A percentile compares a stretch with the other conserved stretches of the same genome.
phyloP scores from a whole-genome alignment of 345 rosid species.

The Aurinia saxatilis region DNA sequence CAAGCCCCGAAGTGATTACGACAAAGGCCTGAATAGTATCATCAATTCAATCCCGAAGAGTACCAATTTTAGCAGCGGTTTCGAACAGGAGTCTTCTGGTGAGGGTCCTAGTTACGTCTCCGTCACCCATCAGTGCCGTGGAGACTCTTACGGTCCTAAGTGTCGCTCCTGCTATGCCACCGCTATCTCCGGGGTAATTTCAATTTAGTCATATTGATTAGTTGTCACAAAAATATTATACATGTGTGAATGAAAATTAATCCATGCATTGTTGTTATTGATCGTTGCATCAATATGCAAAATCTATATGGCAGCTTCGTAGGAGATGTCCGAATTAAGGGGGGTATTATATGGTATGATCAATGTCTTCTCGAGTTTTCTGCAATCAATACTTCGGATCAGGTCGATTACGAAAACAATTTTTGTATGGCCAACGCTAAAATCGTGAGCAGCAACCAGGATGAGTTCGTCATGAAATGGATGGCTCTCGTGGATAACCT shows the following conservation, averaged over 20 bases:
- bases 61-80: constrained; percentile 17
- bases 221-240: background rate
- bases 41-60: background rate
- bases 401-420: constrained; percentile 26
- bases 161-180: constrained; percentile 35
- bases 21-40: background rate
- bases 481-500: constrained; percentile 27
- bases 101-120: constrained; percentile 16
- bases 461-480: constrained; percentile 21
- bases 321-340: constrained; percentile 32
- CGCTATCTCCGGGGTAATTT: constrained; percentile 28
- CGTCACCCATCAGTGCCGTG: constrained; percentile 43
- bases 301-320: background rate
- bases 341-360: constrained; percentile 39
- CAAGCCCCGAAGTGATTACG: constrained; percentile 4
- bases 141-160: no score
- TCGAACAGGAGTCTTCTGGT: constrained; percentile 14
- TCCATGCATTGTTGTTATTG: background rate
- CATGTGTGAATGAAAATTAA: no score
- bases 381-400: constrained; percentile 22
- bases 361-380: constrained; percentile 45
- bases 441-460: constrained; percentile 18
- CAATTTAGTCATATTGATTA: background rate
- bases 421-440: constrained; percentile 24
- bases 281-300: background rate